Evolutionary conservation across 257 asterid species (phyloP).

Genomic region (Craterostigma plantagineum): DNA sequence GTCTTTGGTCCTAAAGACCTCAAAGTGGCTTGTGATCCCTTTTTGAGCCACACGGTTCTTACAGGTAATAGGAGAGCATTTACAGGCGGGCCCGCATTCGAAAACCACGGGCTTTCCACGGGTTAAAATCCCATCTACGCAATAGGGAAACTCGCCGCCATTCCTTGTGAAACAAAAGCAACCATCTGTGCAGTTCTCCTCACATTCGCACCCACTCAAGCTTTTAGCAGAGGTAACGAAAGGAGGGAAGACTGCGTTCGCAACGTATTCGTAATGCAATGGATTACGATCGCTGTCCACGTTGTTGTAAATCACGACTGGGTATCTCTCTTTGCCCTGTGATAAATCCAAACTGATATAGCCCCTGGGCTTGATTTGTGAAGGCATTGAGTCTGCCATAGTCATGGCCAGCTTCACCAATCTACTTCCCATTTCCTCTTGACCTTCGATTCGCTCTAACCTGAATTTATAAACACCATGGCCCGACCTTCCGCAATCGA

Average conservation of each 20-base stretch:
- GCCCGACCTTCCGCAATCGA: slow-evolving; percentile 68
- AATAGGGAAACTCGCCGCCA: slow-evolving; percentile 65
- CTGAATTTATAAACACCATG: too few species aligned
- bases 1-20: slow-evolving; percentile 76
- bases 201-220: slow-evolving; percentile 13
- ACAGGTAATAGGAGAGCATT: slow-evolving; percentile 53
- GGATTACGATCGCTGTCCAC: slow-evolving; percentile 54
- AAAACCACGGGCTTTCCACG: slow-evolving; percentile 71
- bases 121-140: slow-evolving; percentile 38
- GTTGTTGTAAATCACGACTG: slow-evolving; percentile 52
- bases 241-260: slow-evolving; percentile 31
- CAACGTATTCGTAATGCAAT: slow-evolving; percentile 30
- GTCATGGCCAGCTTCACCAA: slow-evolving; percentile 36
- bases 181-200: slow-evolving; percentile 30
- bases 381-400: slow-evolving; percentile 24
- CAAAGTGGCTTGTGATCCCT: slow-evolving; percentile 55
- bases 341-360: slow-evolving; percentile 63
- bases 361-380: slow-evolving; percentile 44
- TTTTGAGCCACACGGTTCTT: slow-evolving; percentile 68
- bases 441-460: slow-evolving; percentile 48
- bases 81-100: slow-evolving; percentile 78
- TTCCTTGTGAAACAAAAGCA: slow-evolving; percentile 63
- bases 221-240: slow-evolving; percentile 18
- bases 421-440: slow-evolving; percentile 58
- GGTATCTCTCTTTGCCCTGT: slow-evolving; percentile 37